Evolutionary conservation across 2,329 filamentous ascomycete species (phyloP), one percentile per base, ranked within the genome.

Genomic region (Trichoderma simmonsii): DNA sequence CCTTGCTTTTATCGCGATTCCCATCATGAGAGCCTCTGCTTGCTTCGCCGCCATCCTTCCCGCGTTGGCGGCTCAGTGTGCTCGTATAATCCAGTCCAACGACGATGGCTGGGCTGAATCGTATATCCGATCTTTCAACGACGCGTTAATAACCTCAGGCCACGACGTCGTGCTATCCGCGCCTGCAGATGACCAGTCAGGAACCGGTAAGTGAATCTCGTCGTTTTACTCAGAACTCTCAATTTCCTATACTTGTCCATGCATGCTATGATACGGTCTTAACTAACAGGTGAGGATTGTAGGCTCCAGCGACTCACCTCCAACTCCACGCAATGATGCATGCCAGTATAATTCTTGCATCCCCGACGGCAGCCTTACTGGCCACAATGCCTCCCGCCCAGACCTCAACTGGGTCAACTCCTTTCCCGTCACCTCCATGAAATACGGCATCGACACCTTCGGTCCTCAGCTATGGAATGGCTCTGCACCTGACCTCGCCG

Each of bases 101-200:
- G 91, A 93, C 75, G 91, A 93, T 77, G 91, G 91, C 39, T 93
- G 91, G 91, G 90, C 91, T 6, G 91, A 92, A 81, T 85, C 86
- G 54, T 92, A 93, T 76, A 81, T 91, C 64, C 87, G 91, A 18
- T 84, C 85, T 0, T 82, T 92, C 66, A 88, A 91, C 80, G 80
- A 88, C 67, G 83, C 85, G 14, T 81, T 93, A 54, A 85, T 81
- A 11, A 80, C 80, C 2, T 85, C 87, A 2, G 89, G 88, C 0
- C 87, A 92, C 75, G 83, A 88, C 11, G 88, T 89, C 9, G 83
- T 93, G 11, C 83, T 93, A 6, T 92, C 90, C 0, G 89, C 84
- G 0, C 91, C 91, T 0, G 90, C 91, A 0, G 86, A 91, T 70
- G 88, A 92, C 79, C 81, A 91, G 78, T 92, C 90, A 18, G 91